phyloP scores from a whole-genome alignment of 495 filamentous ascomycete genomes.

The Sporormia fimetaria region DNA sequence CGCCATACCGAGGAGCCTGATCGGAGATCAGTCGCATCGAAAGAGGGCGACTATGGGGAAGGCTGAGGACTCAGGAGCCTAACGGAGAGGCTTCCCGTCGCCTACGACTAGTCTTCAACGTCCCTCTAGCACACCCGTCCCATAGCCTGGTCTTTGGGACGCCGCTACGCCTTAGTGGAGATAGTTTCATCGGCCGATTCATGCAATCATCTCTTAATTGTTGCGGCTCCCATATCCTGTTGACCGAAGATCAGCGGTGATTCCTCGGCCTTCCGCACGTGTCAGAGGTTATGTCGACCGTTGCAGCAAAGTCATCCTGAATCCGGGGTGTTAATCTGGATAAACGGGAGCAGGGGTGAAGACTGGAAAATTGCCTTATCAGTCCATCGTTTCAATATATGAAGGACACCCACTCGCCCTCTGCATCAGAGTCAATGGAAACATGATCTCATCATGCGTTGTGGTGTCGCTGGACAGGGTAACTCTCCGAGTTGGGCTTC shows the following conservation, averaged over 20 bases:
- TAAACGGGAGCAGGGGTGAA: constrained; percentile 1
- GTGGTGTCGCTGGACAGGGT: neutral
- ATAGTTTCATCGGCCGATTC: neutral
- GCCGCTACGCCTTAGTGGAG: neutral
- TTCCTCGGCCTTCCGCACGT: constrained; percentile 6
- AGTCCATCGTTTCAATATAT: too few relatives aligned
- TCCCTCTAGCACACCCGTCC: constrained; percentile 1
- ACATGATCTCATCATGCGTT: constrained; percentile 5
- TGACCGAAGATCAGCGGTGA: constrained; percentile 2
- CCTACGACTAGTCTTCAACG: neutral
- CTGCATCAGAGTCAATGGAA: neutral
- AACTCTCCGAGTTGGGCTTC: neutral
- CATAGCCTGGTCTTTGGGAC: constrained; percentile 7
- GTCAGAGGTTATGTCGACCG: constrained; percentile 6
- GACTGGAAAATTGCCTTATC: constrained; percentile 5
- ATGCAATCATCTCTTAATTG: neutral
- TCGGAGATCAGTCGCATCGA: neutral
- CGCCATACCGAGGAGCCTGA: neutral
- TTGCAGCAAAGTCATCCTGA: constrained; percentile 3
- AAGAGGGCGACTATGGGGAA: neutral
- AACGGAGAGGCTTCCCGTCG: too few relatives aligned
- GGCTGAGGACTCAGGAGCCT: too few relatives aligned
- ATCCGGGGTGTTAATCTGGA: constrained; percentile 7
- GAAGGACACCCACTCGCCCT: neutral
- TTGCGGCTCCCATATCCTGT: constrained; percentile 4